Evolutionary conservation across 2,329 filamentous ascomycete genomes (phyloP).

Genomic region (Plectosphaerella cucumerina): DNA sequence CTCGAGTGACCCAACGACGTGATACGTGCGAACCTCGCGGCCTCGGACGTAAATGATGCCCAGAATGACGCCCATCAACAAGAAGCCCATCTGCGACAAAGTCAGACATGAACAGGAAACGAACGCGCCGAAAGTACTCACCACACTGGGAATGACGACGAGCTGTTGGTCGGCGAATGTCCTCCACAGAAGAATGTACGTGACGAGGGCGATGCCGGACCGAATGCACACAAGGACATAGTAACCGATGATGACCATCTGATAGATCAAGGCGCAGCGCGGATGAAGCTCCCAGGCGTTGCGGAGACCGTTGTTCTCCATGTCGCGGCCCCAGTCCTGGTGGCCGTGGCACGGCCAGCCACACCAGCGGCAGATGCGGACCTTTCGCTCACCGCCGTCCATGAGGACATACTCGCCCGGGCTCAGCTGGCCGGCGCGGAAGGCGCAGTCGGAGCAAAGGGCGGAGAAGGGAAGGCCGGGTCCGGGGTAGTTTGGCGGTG

Average conservation of each 20-base stretch:
- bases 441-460: constrained; percentile 34
- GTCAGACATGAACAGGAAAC: neutral
- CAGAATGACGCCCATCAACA: constrained; percentile 17
- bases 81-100: constrained; percentile 25
- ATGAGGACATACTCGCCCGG: constrained; percentile 5
- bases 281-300: constrained; percentile 1
- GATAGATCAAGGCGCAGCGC: neutral
- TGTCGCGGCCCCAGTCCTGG: neutral
- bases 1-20: constrained; percentile 32
- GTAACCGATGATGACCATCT: constrained; percentile 27
- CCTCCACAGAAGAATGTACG: constrained; percentile 31
- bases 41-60: constrained; percentile 16
- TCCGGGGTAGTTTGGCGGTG: constrained; percentile 12
- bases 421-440: constrained; percentile 24
- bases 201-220: constrained; percentile 27
- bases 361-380: constrained; percentile 41
- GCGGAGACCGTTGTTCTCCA: constrained; percentile 1
- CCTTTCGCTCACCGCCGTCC: constrained; percentile 3
- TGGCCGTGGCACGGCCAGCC: constrained; percentile 24
- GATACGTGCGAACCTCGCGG: constrained; percentile 31
- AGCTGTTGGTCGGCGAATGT: constrained; percentile 25
- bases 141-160: constrained; percentile 28
- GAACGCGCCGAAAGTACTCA: constrained; percentile 18
- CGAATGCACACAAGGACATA: constrained; percentile 34
- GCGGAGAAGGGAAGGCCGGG: constrained; percentile 31